Percentiles rank a stretch among this genome's conserved stretches.
phyloP scores from a whole-genome alignment of 495 filamentous ascomycete species.

The Aspergillus panamensis region DNA sequence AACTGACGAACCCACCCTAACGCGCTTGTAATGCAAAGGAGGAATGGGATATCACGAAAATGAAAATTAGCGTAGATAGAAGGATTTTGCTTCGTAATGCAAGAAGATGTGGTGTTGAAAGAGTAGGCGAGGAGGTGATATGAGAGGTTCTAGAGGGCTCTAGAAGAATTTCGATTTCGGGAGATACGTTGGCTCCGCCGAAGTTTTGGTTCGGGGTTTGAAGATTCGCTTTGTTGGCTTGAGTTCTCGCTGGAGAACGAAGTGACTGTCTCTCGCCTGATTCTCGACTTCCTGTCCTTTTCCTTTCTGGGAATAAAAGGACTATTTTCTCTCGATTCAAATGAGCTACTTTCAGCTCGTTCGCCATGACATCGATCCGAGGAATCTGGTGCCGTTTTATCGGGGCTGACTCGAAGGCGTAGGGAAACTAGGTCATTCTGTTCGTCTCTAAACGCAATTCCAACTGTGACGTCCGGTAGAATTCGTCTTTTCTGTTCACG shows the following conservation, averaged over 20 bases:
- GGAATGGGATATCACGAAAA: not conserved
- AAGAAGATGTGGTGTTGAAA: not conserved
- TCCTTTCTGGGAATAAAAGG: conserved; percentile 3
- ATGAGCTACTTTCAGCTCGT: conserved; percentile 12
- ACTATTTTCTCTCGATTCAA: conserved; percentile 11
- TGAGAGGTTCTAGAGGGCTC: conserved; percentile 1
- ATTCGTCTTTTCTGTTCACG: conserved; percentile 38
- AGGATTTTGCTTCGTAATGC: not conserved
- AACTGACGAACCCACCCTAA: conserved; percentile 10
- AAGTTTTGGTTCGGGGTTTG: conserved; percentile 18
- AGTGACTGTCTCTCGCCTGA: conserved; percentile 4
- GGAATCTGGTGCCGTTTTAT: conserved; percentile 19
- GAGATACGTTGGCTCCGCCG: conserved; percentile 26
- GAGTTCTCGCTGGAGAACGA: conserved; percentile 10
- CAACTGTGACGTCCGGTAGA: conserved; percentile 46
- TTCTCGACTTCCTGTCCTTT: conserved; percentile 15
- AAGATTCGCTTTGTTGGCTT: conserved; percentile 16
- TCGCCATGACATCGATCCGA: conserved; percentile 2
- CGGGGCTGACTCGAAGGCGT: conserved; percentile 38
- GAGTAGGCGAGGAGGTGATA: not conserved
- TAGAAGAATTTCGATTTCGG: conserved; percentile 18
- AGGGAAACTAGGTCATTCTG: conserved; percentile 46
- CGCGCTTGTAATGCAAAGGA: conserved; percentile 19
- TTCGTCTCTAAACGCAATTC: conserved; percentile 44
- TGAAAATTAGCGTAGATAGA: no score